These are phyloP conservation scores for Cyclotella atomus DNA, from an alignment of 108 stramenopile genomes.

Conservation along the genomic window DNA sequence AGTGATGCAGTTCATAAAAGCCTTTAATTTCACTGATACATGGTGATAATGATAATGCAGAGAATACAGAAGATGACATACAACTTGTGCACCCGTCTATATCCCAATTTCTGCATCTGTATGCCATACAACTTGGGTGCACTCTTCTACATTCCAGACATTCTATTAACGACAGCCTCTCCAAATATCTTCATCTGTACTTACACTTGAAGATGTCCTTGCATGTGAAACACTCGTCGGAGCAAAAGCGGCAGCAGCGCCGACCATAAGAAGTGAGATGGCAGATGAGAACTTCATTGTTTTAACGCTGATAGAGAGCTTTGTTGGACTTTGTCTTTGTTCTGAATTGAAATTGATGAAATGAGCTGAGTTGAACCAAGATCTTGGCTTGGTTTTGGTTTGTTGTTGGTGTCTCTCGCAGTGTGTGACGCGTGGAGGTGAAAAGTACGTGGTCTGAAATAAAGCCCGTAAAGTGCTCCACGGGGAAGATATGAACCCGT, in stretches of 20 bases:
- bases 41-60: too few species aligned
- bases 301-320: constrained; percentile 8
- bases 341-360: background rate
- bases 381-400: background rate
- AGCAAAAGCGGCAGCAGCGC: constrained; percentile 66
- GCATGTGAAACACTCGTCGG: constrained; percentile 42
- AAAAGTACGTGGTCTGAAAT: background rate
- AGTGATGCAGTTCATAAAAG: too few species aligned
- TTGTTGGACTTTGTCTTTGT: background rate
- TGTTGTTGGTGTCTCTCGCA: too few species aligned
- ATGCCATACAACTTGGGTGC: too few species aligned
- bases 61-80: too few species aligned
- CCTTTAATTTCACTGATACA: too few species aligned
- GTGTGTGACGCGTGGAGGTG: constrained; percentile 25
- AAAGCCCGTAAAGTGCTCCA: background rate
- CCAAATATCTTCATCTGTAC: too few species aligned
- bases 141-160: too few species aligned
- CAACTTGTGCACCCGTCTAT: too few species aligned
- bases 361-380: too few species aligned
- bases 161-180: too few species aligned
- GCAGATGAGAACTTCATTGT: constrained; percentile 76
- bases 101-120: too few species aligned
- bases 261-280: constrained; percentile 49
- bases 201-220: constrained; percentile 8
- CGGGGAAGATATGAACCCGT: background rate